A percentile compares a stretch with the other conserved stretches of the same genome.
Conservation (phyloP, 2,329 filamentous ascomycete genomes). For the Cladosporium sp. region DNA sequence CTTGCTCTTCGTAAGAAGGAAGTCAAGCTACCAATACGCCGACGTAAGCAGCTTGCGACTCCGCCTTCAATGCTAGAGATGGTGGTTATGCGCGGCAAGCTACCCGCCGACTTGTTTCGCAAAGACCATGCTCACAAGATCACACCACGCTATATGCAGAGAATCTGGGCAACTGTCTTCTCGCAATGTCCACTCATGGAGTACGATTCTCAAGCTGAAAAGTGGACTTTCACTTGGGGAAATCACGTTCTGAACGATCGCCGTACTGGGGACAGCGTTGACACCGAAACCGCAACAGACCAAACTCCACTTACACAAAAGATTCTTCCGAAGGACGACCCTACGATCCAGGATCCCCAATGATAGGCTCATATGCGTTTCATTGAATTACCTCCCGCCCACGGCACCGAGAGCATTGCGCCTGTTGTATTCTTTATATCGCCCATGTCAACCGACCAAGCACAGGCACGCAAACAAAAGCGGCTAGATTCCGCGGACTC, state of each 20-base stretch:
- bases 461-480: too few relatives aligned
- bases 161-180: conserved; percentile 41
- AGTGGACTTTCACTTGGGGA: conserved; percentile 35
- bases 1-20: conserved; percentile 33
- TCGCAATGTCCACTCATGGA: conserved; percentile 39
- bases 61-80: conserved; percentile 21
- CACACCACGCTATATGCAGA: conserved; percentile 41
- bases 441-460: too few relatives aligned
- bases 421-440: too few relatives aligned
- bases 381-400: too few relatives aligned
- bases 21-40: conserved; percentile 6
- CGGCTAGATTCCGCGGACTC: too few relatives aligned
- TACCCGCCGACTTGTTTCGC: conserved; percentile 11
- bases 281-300: neutral
- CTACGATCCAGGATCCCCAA: too few relatives aligned
- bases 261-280: neutral
- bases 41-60: conserved; percentile 6
- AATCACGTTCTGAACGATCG: conserved; percentile 11
- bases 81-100: conserved; percentile 17
- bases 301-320: too few relatives aligned
- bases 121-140: conserved; percentile 31
- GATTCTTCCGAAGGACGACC: too few relatives aligned
- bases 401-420: too few relatives aligned
- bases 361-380: too few relatives aligned
- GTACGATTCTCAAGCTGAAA: conserved; percentile 28